Evolutionary conservation across 75 land plant genomes (phyloP), one percentile per base, ranked within the genome.

Genomic region (Sequoia sempervirens): DNA sequence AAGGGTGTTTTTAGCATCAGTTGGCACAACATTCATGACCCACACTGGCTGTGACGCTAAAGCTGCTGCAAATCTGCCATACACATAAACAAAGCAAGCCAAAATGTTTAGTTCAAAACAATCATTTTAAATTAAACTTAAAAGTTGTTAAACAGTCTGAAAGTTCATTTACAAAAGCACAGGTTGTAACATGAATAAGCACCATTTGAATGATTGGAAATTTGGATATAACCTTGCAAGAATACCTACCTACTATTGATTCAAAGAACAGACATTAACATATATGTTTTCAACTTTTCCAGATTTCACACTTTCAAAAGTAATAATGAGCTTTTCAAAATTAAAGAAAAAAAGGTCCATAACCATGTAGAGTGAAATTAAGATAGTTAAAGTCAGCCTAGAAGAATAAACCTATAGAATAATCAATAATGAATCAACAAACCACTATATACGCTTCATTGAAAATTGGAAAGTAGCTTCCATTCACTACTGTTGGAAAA

Each of bases 1-100:
- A 47, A 89, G 89, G 15, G 90, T 89, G 58, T 89, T 90, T 64
- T 90, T 54, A 54, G 87, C 81, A 61, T 87, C 82, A 76, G 45
- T 80, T 46, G 82, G 88, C 72, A 87, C 88, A 40, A 87, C 87
- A 85, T 87, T 87, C 88, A 87, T 85, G 47, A 87, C 88, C 88
- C 88, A 87, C 26, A 87, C 82, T 28, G 81, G 53, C 69, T 79
- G 50, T 32, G 87, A 79, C 70, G 26, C 41, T 72, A 87, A 83
- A 30, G 88, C 87, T 45, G 87, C 88, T 38, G 88, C 88, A 87
- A 87, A 87, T 32, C 88, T 87, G 88, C 43, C 41, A 75, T 32
- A 61, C n/a, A 28, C 84, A 80, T 30, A 47, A 7, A 79, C 13
- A 79, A 18, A 40, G 38, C 34, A 37, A 38, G 23, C 45, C 23